Conservation (phyloP, 257 asterid species). For the Voacanga thouarsii region DNA sequence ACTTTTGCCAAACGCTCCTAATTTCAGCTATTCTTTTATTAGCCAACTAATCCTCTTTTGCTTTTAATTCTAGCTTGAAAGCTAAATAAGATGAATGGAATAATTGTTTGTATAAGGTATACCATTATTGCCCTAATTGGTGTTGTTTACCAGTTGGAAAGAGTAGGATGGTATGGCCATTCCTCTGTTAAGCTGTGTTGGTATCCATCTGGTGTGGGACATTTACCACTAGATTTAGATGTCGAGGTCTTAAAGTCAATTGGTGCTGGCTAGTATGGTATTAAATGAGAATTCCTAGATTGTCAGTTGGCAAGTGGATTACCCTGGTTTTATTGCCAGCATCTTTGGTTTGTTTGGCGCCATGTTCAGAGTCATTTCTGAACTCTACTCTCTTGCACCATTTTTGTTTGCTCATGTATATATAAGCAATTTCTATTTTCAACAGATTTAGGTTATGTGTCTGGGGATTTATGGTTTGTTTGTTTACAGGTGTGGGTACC, state of each 20-base stretch:
- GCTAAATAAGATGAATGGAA: background rate
- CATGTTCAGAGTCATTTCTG: conserved; percentile 33
- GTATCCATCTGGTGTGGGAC: background rate
- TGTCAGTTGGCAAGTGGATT: conserved; percentile 29
- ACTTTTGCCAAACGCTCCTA: background rate
- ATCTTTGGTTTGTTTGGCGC: conserved; percentile 69
- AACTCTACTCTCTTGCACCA: background rate
- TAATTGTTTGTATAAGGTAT: background rate
- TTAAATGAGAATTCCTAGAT: background rate
- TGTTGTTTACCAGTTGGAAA: background rate
- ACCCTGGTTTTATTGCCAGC: conserved; percentile 72
- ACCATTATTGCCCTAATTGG: background rate
- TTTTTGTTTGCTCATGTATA: background rate
- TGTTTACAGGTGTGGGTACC: background rate
- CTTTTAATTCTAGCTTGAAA: background rate
- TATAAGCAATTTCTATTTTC: background rate
- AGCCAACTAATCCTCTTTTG: background rate
- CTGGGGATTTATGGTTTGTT: background rate
- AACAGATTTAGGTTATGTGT: background rate
- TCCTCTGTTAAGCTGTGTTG: background rate
- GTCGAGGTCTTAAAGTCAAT: background rate
- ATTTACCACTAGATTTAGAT: background rate
- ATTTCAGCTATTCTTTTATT: background rate
- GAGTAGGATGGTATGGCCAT: background rate
- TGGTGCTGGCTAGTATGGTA: background rate